Conservation (phyloP, 2,329 filamentous ascomycete genomes). For the Ciborinia camelliae region DNA sequence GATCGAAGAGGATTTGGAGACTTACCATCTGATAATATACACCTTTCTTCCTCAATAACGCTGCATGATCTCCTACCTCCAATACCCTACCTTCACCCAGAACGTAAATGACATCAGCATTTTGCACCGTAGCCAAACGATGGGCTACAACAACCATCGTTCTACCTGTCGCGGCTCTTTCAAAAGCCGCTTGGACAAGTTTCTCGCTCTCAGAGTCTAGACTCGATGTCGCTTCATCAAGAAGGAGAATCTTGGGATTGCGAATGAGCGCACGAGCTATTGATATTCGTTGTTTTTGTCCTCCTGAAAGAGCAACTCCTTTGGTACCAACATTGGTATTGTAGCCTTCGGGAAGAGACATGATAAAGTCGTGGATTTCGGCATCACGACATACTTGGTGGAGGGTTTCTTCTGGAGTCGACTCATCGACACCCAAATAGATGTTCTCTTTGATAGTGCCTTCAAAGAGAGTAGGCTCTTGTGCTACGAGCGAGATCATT, state of each 20-base stretch:
- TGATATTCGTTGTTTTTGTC: constrained; percentile 54
- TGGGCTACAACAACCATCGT: constrained; percentile 78
- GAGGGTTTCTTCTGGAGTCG: constrained; percentile 42
- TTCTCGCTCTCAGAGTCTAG: constrained; percentile 57
- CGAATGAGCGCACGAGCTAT: constrained; percentile 54
- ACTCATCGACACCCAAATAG: constrained; percentile 54
- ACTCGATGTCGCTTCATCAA: constrained; percentile 58
- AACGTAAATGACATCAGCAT: constrained; percentile 48
- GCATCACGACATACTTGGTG: constrained; percentile 48
- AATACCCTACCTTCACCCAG: constrained; percentile 34
- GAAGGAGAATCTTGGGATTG: constrained; percentile 49
- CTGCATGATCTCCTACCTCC: constrained; percentile 32
- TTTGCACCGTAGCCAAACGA: constrained; percentile 71
- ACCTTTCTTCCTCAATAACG: constrained; percentile 30
- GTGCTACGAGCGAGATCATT: constrained; percentile 66
- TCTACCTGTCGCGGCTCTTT: constrained; percentile 59
- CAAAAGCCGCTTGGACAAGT: constrained; percentile 62
- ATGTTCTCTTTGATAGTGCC: constrained; percentile 68
- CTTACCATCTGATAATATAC: constrained; percentile 37
- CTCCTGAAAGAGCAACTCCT: constrained; percentile 49
- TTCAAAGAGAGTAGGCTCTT: constrained; percentile 66
- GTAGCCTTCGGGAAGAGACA: constrained; percentile 50
- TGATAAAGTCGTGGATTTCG: constrained; percentile 52
- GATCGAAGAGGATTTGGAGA: background rate
- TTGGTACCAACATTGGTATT: constrained; percentile 47